A percentile compares a stretch with the other conserved stretches of the same genome.
These are phyloP conservation scores for Trichoderma sp. DNA, from an alignment of 2,329 filamentous ascomycete genomes.

Conservation along the genomic window DNA sequence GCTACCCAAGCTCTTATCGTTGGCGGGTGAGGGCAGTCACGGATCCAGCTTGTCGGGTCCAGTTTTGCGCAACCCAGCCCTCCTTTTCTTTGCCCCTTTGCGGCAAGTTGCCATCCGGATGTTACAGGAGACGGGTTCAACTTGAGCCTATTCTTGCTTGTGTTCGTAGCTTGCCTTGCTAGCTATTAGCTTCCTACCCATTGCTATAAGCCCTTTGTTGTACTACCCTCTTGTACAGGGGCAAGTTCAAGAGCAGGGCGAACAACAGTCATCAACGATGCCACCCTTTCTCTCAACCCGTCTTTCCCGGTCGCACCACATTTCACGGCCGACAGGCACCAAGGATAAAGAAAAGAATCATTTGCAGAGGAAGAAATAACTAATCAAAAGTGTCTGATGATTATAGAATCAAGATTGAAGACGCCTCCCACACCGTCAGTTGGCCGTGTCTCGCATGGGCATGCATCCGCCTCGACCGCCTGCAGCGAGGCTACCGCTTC, in stretches of 20 bases:
- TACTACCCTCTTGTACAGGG: background rate
- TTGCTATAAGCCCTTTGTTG: background rate
- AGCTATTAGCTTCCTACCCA: background rate
- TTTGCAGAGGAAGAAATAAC: background rate
- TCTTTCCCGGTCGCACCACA: background rate
- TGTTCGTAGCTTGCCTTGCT: background rate
- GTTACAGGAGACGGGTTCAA: background rate
- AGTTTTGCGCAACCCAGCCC: background rate
- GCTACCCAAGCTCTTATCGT: background rate
- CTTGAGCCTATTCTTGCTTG: background rate
- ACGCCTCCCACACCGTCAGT: slow-evolving; percentile 47
- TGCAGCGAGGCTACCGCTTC: slow-evolving; percentile 58
- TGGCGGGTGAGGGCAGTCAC: background rate
- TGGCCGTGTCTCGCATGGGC: slow-evolving; percentile 55
- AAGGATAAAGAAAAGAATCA: background rate
- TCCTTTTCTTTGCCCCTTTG: background rate
- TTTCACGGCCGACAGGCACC: background rate
- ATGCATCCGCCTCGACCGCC: slow-evolving; percentile 61
- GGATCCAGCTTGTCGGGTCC: slow-evolving; percentile 26
- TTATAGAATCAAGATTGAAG: slow-evolving; percentile 57
- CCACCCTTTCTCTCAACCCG: background rate
- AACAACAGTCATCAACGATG: background rate
- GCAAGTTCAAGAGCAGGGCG: background rate
- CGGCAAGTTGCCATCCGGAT: slow-evolving; percentile 6
- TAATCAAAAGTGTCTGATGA: no score